Percentiles rank a stretch among this genome's conserved stretches.
Conservation (phyloP, 345 rosid species). For the Acer negundo region DNA sequence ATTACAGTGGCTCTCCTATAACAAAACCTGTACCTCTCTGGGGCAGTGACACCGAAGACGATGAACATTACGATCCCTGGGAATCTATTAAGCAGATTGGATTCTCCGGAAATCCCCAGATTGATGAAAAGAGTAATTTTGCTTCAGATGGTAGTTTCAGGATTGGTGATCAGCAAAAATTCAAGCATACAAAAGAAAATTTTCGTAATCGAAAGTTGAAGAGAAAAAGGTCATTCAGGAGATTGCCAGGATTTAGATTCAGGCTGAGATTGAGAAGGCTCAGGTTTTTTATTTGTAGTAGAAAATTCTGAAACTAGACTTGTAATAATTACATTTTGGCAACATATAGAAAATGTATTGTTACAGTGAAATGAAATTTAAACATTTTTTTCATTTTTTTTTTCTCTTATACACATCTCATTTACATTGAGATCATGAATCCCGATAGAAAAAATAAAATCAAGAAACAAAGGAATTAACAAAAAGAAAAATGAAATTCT, state of each 20-base stretch:
- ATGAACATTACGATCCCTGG: slow-evolving; percentile 41
- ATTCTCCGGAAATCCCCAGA: neutral
- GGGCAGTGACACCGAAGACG: slow-evolving; percentile 46
- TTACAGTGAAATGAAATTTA: neutral
- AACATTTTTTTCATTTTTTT: neutral
- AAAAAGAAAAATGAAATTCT: neutral
- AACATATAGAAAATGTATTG: neutral
- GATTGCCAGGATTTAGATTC: slow-evolving; percentile 48
- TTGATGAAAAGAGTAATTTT: slow-evolving; percentile 16
- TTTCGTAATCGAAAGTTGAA: slow-evolving; percentile 25
- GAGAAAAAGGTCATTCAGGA: slow-evolving; percentile 48
- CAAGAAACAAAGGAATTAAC: slow-evolving; percentile 7
- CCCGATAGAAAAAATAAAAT: slow-evolving; percentile 1
- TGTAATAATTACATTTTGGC: neutral
- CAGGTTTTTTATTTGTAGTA: slow-evolving; percentile 49
- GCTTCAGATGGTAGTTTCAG: slow-evolving; percentile 33
- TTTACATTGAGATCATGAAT: slow-evolving; percentile 11
- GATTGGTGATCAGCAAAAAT: slow-evolving; percentile 9
- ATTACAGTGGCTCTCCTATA: slow-evolving; percentile 46
- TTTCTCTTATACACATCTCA: neutral
- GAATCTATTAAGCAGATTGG: slow-evolving; percentile 27
- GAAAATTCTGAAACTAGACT: slow-evolving; percentile 1
- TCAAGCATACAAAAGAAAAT: slow-evolving; percentile 3
- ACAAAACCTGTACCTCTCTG: slow-evolving; percentile 44
- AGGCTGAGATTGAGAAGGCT: slow-evolving; percentile 39